Base-by-base conservation (phyloP, 495 filamentous ascomycete species). In the Hypoxylon subgilvum region DNA sequence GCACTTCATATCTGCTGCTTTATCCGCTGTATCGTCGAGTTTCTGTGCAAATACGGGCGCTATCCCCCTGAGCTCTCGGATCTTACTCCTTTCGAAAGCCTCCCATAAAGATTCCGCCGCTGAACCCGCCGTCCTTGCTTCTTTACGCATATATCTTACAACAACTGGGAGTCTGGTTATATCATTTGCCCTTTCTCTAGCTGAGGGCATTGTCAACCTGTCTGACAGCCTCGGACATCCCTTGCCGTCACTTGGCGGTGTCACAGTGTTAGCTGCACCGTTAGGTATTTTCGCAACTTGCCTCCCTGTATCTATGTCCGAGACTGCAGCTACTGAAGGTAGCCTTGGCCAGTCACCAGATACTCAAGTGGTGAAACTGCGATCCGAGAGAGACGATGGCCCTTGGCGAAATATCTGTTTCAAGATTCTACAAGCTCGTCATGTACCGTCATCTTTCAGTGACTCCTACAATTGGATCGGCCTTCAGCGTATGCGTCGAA, bases 91-190 rank as follows among this genome's bases (percentile, higher is more conserved):
- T 10, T 67, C 73, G 13, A 53, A 62, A 14, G 16, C 54, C 5
- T 55, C 65, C 7, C 61, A 72, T 18, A 56, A 48, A 27, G 66
- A 71, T 21, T 53, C 42, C 17, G 30, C 60, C 31, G 41, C 46
- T 13, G 34, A 49, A 0, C 63, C 69, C 12, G 67, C 70, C 6
- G 71, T 72, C 9, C 55, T 79, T n/a, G 77, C 72, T 17, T 79
- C 73, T 2, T 70, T 81, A 32, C 74, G 76, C 4, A 72, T 73
- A 18, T 79, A 81, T 30, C 54, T 81, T 35, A 79, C 78, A 1
- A 79, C 78, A 8, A 78, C 72, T 1, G 78, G 78, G 4, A 73
- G 74, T 17, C 67, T 81, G 8, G 64, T 79, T 38, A 74, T 79
- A 39, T 75, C 71, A 8, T 48, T 79, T 7, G 67, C 66, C 27